Conservation (phyloP, 306 rosid species). For the Begonia loranthoides region DNA sequence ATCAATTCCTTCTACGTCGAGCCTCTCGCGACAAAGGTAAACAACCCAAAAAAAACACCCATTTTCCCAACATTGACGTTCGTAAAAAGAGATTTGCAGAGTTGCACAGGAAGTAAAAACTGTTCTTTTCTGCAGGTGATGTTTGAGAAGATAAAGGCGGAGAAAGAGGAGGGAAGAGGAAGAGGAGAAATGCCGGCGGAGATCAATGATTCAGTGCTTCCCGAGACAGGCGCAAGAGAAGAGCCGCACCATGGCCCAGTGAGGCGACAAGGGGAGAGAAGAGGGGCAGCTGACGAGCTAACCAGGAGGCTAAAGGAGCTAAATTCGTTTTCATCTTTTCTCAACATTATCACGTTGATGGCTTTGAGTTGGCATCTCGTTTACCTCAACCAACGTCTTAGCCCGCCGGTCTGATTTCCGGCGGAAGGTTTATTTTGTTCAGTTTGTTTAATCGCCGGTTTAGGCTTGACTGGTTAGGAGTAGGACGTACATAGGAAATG, state of each 20-base stretch:
- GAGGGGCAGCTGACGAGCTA: slow-evolving; percentile 13
- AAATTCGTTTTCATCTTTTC: slow-evolving; percentile 40
- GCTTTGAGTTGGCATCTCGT: slow-evolving; percentile 26
- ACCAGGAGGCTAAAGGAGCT: slow-evolving; percentile 42
- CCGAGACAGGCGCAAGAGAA: too few species aligned
- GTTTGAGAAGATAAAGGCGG: slow-evolving; percentile 61
- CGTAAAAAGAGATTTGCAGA: not conserved
- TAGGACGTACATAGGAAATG: too few species aligned
- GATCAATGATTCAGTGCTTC: too few species aligned
- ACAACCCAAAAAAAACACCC: not conserved
- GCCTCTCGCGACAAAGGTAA: slow-evolving; percentile 74
- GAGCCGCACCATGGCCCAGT: too few species aligned
- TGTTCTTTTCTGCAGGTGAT: slow-evolving; percentile 24
- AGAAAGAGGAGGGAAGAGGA: slow-evolving; percentile 75
- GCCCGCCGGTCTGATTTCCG: not conserved
- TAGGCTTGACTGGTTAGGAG: too few species aligned
- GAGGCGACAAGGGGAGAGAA: too few species aligned
- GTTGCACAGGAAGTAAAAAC: too few species aligned
- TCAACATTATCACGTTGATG: slow-evolving; percentile 21
- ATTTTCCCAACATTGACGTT: not conserved
- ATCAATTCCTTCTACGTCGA: slow-evolving; percentile 50
- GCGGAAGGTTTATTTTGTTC: too few species aligned
- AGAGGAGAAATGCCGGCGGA: slow-evolving; percentile 1
- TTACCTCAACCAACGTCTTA: slow-evolving; percentile 34
- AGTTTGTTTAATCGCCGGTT: too few species aligned